A percentile compares a stretch with the other conserved stretches of the same genome.
Conservation (phyloP, 1,284 basidiomycete genomes). For the Apiotrichum akiyoshidainum region DNA sequence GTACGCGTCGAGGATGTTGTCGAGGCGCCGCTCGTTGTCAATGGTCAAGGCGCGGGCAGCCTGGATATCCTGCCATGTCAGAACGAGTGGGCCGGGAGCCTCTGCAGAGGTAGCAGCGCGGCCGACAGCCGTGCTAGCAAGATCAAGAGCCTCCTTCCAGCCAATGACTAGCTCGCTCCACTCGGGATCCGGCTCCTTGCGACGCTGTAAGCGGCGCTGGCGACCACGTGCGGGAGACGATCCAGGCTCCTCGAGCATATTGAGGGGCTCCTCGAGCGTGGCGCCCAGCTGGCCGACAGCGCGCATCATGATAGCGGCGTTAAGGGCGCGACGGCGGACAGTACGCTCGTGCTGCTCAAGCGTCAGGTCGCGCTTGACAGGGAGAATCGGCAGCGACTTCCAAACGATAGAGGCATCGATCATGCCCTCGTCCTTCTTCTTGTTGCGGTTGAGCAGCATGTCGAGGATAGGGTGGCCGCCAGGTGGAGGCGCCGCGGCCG, state of each 20-base stretch:
- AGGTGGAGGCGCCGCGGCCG: neutral
- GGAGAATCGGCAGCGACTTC: constrained; percentile 65
- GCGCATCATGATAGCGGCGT: constrained; percentile 49
- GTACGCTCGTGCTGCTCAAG: constrained; percentile 62
- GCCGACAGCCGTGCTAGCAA: constrained; percentile 29
- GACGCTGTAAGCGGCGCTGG: constrained; percentile 68
- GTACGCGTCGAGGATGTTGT: constrained; percentile 23
- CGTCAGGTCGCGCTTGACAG: constrained; percentile 58
- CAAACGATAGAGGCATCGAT: constrained; percentile 18
- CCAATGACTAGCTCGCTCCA: constrained; percentile 28
- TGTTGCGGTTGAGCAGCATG: constrained; percentile 13
- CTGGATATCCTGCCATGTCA: constrained; percentile 36
- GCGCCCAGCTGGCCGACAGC: constrained; percentile 72
- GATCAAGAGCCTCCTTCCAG: constrained; percentile 32
- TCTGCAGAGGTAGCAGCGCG: constrained; percentile 10
- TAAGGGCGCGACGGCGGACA: constrained; percentile 55
- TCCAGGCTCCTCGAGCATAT: constrained; percentile 21
- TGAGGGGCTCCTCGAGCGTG: constrained; percentile 54
- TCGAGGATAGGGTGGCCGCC: constrained; percentile 15
- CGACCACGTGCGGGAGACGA: constrained; percentile 63
- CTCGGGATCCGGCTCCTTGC: constrained; percentile 55
- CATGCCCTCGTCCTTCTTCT: constrained; percentile 12
- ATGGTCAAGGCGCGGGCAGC: constrained; percentile 14
- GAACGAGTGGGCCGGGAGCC: constrained; percentile 3
- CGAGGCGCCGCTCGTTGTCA: constrained; percentile 17